Base-by-base conservation (phyloP, 768 basidiomycete genomes). In the Boletus pseudo-olivaceus region DNA sequence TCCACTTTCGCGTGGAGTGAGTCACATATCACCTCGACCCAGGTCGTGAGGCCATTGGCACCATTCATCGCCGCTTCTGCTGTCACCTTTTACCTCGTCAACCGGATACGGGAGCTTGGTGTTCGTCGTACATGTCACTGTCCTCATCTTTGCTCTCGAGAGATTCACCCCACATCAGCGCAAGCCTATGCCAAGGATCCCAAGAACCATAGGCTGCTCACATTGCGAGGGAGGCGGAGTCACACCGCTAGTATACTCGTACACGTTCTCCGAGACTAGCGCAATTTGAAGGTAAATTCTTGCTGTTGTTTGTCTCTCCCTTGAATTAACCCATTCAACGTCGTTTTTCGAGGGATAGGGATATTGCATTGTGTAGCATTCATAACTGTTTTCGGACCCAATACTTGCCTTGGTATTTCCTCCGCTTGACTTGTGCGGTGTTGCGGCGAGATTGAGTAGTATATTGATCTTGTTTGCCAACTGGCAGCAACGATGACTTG, bases 201-300 rank as follows among this genome's bases (percentile, higher is more conserved):
- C 33, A 83, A 83, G 67, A 93, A 93, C 79, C 90, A 35, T 89
- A 90, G 72, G 87, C 85, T 10, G 83, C 83, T 23, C 80, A 87
- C 65, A 82, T 91, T 53, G 87, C 90, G 50, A 83, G 81, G 68
- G 80, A 87, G 67, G 58, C 61, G 2, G 75, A 87, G 67, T 64
- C 63, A n/a, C 76, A 76, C 47, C 75, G 76, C 35, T 75, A 67
- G 60, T 38, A 43, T 40, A 9, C 37, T 30, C 5, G 33, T 33
- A 17, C 34, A 27, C 4, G 8, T 4, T 40, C 20, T 4, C 19
- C 9, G 20, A 26, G 20, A 38, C 23, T 27, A 30, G 50, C 14
- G 10, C 23, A 39, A 15, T 33, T 26, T 30, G 40, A 44, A 53
- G 57, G 61, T 66, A 45, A 2, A 17, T 35, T 14, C 9, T 19